These are phyloP conservation scores for Fulvia fulva DNA, from an alignment of 2,329 filamentous ascomycete genomes.

Conservation along the genomic window DNA sequence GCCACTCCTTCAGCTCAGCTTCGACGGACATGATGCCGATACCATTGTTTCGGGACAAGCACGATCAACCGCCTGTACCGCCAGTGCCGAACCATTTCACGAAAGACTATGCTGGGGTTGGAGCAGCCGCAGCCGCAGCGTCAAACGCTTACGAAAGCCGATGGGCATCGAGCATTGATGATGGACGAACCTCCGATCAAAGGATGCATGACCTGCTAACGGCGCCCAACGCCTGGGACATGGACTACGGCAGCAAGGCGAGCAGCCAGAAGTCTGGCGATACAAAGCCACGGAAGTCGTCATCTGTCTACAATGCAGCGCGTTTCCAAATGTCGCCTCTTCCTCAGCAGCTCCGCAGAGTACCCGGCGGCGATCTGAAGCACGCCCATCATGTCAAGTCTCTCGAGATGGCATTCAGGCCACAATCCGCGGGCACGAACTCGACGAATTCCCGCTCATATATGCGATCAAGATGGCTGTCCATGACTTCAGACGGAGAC, in stretches of 20 bases:
- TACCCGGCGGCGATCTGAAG: conserved; percentile 47
- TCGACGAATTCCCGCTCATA: conserved; percentile 21
- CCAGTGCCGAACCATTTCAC: conserved; percentile 4
- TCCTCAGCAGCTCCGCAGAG: conserved; percentile 40
- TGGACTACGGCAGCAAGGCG: conserved; percentile 4
- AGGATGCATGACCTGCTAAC: conserved; percentile 27
- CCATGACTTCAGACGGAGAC: background rate
- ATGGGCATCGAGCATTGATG: conserved; percentile 1
- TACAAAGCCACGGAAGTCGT: conserved; percentile 32
- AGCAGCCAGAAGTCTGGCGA: background rate
- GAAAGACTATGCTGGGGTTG: conserved; percentile 3
- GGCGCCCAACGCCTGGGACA: conserved; percentile 22
- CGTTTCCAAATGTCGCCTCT: conserved; percentile 29
- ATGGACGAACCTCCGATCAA: conserved; percentile 13
- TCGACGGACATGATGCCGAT: conserved; percentile 25
- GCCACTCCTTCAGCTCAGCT: conserved; percentile 25
- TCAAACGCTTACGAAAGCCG: background rate
- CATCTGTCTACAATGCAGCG: background rate
- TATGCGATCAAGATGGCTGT: background rate
- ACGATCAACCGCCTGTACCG: conserved; percentile 8
- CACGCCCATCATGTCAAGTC: conserved; percentile 46
- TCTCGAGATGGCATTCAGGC: conserved; percentile 39
- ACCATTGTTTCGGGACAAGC: conserved; percentile 23
- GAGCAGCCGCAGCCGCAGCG: background rate
- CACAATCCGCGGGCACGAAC: conserved; percentile 39